Evolutionary conservation across 2,329 filamentous ascomycete genomes (phyloP).

Genomic region (Passalora sequoiae): DNA sequence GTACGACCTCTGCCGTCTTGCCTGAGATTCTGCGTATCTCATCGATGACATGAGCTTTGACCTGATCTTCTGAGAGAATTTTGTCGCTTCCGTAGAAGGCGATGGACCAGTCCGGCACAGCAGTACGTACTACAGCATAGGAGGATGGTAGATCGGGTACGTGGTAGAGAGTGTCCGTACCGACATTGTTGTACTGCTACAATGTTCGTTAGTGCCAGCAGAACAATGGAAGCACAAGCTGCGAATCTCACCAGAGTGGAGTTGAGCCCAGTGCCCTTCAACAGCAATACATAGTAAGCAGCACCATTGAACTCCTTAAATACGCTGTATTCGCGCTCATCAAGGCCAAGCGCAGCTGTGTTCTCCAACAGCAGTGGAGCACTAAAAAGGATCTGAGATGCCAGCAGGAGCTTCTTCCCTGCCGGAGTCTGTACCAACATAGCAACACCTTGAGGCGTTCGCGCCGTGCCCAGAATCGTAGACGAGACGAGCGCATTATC

Average conservation of each 20-base stretch:
- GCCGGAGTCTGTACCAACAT: not conserved
- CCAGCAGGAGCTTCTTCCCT: not conserved
- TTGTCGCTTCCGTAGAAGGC: not conserved
- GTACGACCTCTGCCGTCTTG: not conserved
- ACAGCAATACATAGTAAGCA: not conserved
- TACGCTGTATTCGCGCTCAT: not conserved
- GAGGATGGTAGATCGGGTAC: not conserved
- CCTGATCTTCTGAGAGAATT: not conserved
- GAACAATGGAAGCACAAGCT: too few species aligned
- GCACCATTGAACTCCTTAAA: not conserved
- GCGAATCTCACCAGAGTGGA: too few species aligned
- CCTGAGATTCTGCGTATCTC: not conserved
- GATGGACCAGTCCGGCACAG: not conserved
- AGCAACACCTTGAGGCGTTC: not conserved
- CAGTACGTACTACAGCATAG: not conserved
- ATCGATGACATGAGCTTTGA: not conserved
- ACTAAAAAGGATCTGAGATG: not conserved
- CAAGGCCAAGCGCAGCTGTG: not conserved
- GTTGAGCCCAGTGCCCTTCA: not conserved
- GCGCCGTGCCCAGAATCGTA: not conserved
- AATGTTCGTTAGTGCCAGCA: too few species aligned
- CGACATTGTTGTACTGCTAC: not conserved
- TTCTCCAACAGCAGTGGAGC: not conserved
- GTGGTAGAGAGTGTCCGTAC: not conserved
- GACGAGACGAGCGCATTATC: not conserved